Conservation (phyloP, 441 rosid genomes). For the Populus hybrid region DNA sequence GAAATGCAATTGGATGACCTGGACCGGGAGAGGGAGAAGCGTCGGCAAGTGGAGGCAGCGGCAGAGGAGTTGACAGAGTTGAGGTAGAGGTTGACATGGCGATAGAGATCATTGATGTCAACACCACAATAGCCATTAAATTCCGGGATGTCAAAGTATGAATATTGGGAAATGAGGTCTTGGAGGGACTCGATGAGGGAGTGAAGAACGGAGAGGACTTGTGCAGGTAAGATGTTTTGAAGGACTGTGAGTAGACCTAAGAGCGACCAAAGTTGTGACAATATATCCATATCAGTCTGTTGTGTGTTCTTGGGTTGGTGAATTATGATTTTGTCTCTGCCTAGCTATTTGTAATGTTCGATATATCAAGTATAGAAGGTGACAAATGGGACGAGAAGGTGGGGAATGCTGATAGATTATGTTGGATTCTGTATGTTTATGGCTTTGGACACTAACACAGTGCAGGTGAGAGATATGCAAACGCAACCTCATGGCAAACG, state of each 20-base stretch:
- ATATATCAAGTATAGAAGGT: neutral
- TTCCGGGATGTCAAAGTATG: constrained; percentile 86
- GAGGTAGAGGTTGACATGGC: constrained; percentile 84
- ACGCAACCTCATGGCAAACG: neutral
- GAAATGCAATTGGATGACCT: constrained; percentile 77
- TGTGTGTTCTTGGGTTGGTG: neutral
- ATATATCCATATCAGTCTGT: constrained; percentile 30
- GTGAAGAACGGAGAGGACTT: constrained; percentile 37
- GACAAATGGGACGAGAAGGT: constrained; percentile 1
- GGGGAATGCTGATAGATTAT: neutral
- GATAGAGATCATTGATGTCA: constrained; percentile 93
- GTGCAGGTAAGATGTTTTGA: constrained; percentile 47
- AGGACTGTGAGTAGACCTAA: constrained; percentile 50
- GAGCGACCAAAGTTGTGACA: constrained; percentile 51
- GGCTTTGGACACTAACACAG: neutral
- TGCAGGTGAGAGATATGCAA: neutral
- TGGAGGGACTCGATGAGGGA: constrained; percentile 43
- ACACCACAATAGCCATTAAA: constrained; percentile 75
- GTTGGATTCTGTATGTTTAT: neutral
- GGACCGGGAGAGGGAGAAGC: constrained; percentile 76
- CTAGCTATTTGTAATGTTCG: neutral
- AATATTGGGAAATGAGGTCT: constrained; percentile 41
- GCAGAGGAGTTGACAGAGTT: constrained; percentile 44
- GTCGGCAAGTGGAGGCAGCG: constrained; percentile 62
- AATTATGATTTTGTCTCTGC: constrained; percentile 18